Conservation (phyloP, 2,329 filamentous ascomycete species). For the Trichoderma hamatum region DNA sequence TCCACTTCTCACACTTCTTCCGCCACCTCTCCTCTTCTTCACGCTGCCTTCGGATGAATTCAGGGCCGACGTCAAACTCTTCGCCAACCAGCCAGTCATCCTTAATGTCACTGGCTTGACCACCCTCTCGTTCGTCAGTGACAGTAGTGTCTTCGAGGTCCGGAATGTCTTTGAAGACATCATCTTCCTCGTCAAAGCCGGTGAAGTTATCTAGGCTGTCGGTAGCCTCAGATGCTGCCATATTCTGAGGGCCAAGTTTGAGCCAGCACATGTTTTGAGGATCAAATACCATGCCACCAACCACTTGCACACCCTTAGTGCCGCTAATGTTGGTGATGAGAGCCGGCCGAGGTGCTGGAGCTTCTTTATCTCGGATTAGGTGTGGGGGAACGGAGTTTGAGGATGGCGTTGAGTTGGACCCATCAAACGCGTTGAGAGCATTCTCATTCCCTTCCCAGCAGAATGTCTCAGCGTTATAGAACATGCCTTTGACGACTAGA, state of each 20-base stretch:
- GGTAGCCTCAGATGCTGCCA: slow-evolving; percentile 50
- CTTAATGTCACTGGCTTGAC: slow-evolving; percentile 62
- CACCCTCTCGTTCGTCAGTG: slow-evolving; percentile 51
- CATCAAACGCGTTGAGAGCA: slow-evolving; percentile 76
- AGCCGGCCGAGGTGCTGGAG: slow-evolving; percentile 66
- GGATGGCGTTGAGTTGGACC: slow-evolving; percentile 58
- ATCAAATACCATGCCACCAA: slow-evolving; percentile 98
- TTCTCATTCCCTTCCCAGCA: slow-evolving; percentile 98
- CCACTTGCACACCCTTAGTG: slow-evolving; percentile 85
- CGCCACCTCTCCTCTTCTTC: slow-evolving; percentile 93
- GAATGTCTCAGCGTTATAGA: slow-evolving; percentile 84
- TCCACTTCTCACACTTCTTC: slow-evolving; percentile 85
- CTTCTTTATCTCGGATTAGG: slow-evolving; percentile 59
- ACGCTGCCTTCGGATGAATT: slow-evolving; percentile 85
- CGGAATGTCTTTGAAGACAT: slow-evolving; percentile 93
- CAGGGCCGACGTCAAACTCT: slow-evolving; percentile 95
- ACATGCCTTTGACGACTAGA: slow-evolving; percentile 91
- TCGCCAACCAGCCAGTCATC: slow-evolving; percentile 89
- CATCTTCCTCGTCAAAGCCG: slow-evolving; percentile 82
- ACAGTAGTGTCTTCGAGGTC: slow-evolving; percentile 75
- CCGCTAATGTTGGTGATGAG: slow-evolving; percentile 89
- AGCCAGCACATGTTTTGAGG: slow-evolving; percentile 98
- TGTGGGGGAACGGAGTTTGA: slow-evolving; percentile 45
- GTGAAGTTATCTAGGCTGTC: slow-evolving; percentile 68
- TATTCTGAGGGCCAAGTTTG: slow-evolving; percentile 62